Base-by-base conservation (phyloP, 352 stramenopile species). In the Globisporangium nodosum region DNA sequence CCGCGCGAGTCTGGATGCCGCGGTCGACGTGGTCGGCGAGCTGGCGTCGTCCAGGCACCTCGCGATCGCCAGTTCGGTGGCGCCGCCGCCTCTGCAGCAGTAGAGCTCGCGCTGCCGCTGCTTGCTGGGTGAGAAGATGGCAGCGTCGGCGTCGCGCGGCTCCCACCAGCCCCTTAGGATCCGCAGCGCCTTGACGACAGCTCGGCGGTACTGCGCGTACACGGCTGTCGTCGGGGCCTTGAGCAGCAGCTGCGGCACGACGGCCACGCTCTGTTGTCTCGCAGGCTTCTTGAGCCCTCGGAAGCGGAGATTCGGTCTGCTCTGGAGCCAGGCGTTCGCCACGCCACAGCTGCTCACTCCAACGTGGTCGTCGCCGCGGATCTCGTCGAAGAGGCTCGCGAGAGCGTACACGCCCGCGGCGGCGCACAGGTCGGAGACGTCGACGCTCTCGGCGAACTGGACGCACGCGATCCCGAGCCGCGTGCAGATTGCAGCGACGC, bases 141-240 rank as follows among this genome's bases (percentile, higher is more conserved):
- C 33, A 37, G 9, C 18, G 31, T 1, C 9, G 31, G 37, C n/a
- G 12, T 54, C 18, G 18, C 37, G 35, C 3, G 61, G 56, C 33
- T 77, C 60, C 52, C 56, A 76, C 75, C 69, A 77, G 46, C 66
- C 74, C 40, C 43, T 59, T 15, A 91, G 61, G 5, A 91, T 76
- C 6, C 77, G 74, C 3, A 93, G 61, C 9, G 67, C 63, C 58
- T 91, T 89, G 42, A 79, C 56, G 3, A 89, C 60, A 0, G 70
- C 67, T 1, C 66, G 70, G 33, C 76, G 84, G 49, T 90, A 90
- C 58, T 88, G 78, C 49, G 84, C 87, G 62, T 81, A 88, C 4
- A 89, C 65, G 0, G 69, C 76, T 64, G 85, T 90, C 0, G 69
- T 80, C 3, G 77, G 60, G 0, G 75, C 79, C 35, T 78, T 60